Evolutionary conservation across 1,284 basidiomycete species (phyloP).

Genomic region (Leccinum laetum): DNA sequence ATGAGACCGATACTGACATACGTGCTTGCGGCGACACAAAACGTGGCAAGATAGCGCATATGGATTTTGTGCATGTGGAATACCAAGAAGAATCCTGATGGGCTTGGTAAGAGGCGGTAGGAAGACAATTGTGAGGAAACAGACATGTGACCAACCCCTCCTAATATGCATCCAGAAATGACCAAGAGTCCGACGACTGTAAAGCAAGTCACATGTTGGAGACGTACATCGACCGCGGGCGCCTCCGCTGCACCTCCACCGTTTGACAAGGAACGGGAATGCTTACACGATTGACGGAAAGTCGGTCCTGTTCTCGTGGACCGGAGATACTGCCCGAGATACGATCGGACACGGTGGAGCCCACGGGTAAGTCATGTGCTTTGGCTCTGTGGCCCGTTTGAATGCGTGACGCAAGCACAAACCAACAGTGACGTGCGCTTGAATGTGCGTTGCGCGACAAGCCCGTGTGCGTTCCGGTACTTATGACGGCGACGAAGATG

Average conservation of each 20-base stretch:
- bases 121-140: slow-evolving; percentile 3
- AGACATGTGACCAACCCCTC: slow-evolving; percentile 59
- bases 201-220: neutral
- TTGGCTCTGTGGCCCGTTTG: neutral
- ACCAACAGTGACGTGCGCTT: neutral
- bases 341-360: neutral
- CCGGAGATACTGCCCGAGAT: slow-evolving; percentile 11
- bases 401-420: neutral
- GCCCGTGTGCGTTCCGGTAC: neutral
- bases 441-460: neutral
- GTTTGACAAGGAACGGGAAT: neutral
- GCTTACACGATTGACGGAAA: neutral
- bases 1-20: slow-evolving; percentile 67
- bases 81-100: slow-evolving; percentile 14
- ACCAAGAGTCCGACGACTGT: slow-evolving; percentile 64
- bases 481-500: slow-evolving; percentile 1
- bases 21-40: slow-evolving; percentile 69
- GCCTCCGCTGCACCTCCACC: neutral
- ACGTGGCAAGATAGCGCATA: slow-evolving; percentile 66
- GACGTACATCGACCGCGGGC: neutral
- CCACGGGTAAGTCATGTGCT: slow-evolving; percentile 1
- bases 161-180: slow-evolving; percentile 47
- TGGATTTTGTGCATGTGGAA: slow-evolving; percentile 40
- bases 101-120: no score
- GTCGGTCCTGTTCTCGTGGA: neutral